Conservation (phyloP, 257 asterid genomes). For the Nicotiana benthamiana region DNA sequence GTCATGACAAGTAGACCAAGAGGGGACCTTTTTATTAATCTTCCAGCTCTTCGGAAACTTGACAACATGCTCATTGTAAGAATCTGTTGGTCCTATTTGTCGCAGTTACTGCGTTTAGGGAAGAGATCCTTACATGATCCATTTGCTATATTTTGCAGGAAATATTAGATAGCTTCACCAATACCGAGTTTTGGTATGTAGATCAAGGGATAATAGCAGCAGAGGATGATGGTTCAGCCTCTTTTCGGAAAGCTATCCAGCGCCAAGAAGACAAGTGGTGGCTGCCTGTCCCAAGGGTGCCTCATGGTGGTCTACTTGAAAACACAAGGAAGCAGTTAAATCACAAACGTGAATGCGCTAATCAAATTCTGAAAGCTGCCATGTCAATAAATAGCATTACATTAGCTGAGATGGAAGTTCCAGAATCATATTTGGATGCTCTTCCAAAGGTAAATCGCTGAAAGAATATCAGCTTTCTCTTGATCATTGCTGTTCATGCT, state of each 20-base stretch:
- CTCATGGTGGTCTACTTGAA: constrained; percentile 68
- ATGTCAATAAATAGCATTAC: constrained; percentile 60
- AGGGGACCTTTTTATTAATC: constrained; percentile 59
- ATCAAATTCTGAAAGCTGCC: constrained; percentile 91
- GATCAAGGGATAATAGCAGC: constrained; percentile 69
- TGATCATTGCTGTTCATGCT: neutral
- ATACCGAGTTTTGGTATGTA: constrained; percentile 75
- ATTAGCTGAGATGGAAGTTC: constrained; percentile 93
- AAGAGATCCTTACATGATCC: neutral
- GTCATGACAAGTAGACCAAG: constrained; percentile 79
- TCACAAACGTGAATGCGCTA: constrained; percentile 72
- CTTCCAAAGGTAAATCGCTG: constrained; percentile 71
- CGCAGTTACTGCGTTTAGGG: neutral
- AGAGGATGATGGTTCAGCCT: constrained; percentile 60
- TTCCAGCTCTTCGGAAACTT: constrained; percentile 92
- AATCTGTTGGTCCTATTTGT: neutral
- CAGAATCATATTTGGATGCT: constrained; percentile 69
- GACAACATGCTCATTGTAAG: constrained; percentile 90
- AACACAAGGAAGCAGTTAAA: constrained; percentile 42
- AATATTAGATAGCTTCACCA: constrained; percentile 60
- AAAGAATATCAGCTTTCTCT: neutral
- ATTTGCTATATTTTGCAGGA: constrained; percentile 35
- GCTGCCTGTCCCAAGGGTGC: constrained; percentile 94
- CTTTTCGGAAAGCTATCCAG: constrained; percentile 47
- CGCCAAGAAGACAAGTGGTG: constrained; percentile 97